Evolutionary conservation across 257 asterid genomes (phyloP).

Genomic region (Solanum medicagineum): DNA sequence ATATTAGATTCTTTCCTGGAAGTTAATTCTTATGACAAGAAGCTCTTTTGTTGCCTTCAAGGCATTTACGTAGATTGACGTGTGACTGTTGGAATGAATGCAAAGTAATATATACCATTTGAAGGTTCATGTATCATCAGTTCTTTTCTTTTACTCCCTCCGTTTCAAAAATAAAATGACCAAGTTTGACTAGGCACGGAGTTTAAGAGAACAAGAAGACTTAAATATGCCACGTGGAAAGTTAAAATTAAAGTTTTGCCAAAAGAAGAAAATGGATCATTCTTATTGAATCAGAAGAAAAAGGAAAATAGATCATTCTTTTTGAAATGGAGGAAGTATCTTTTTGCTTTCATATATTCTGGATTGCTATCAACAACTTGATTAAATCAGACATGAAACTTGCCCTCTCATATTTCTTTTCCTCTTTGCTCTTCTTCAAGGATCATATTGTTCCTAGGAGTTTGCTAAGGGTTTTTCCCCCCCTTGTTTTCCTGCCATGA

Average conservation of each 20-base stretch:
- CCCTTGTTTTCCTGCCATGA: neutral
- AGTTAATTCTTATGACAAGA: neutral
- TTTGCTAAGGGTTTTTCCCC: neutral
- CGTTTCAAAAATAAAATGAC: too few species aligned
- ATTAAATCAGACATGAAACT: neutral
- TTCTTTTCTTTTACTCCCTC: neutral
- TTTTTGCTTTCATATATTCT: neutral
- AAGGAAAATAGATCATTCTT: too few species aligned
- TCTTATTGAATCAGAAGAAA: too few species aligned
- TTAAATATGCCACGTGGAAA: too few species aligned
- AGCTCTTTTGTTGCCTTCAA: neutral
- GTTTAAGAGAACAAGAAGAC: too few species aligned
- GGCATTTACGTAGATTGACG: neutral
- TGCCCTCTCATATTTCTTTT: neutral
- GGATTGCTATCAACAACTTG: neutral
- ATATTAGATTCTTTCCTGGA: neutral
- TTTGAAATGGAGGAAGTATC: neutral
- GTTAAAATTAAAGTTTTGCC: too few species aligned
- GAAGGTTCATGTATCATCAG: neutral
- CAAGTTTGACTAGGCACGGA: too few species aligned
- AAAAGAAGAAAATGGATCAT: too few species aligned
- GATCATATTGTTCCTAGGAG: neutral
- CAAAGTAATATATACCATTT: neutral
- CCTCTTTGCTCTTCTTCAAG: neutral
- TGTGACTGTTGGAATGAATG: neutral